Base-by-base conservation (phyloP, 805 yeast species). In the Huiozyma naganishii region DNA sequence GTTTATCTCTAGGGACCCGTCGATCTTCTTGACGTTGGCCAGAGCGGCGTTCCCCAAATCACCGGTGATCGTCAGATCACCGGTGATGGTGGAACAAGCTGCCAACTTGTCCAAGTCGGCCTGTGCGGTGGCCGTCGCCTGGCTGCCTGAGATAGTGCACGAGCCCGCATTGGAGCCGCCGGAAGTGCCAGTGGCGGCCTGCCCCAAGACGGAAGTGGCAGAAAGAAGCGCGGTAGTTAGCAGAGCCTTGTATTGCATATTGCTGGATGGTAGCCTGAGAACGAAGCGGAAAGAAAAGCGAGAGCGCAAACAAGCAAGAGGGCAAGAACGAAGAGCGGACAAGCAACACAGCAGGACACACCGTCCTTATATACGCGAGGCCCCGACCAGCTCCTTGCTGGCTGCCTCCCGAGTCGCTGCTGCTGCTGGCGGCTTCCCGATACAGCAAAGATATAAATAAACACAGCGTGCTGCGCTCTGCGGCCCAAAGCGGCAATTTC, bases 81-180 rank as follows among this genome's bases (percentile, higher is more conserved):
- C 97, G 49, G 75, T 74, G 53, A 90, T 72, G 50, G 88, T 83
- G 34, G 76, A 64, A 77, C 98, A 90, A 39, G 78, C 71, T 42
- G 84, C 65, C 43, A 83, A 76, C 32, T 64, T 58, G 57, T 87
- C 95, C 60, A 90, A 77, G 53, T 87, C 88, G 29, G 83, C 55
- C 67, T 88, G 87, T 37, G 80, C 76, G 45, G 90, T 79, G 54
- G 87, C 95, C 42, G 95, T 84, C 52, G 70, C 70, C 54, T 73
- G 70, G 41, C 68, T 64, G 10, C 32, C 32, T 23, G 69, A 55
- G 70, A 80, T 79, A 34, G 84, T 71, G 74, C 94, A 83, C 27
- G 79, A 77, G 6, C 76, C 76, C 48, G 76, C 7, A 7, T 8
- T 8, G 23, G 12, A 73, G 41, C 72, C 66, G 27, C 69, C 55